phyloP scores from a whole-genome alignment of 495 filamentous ascomycete genomes.

The Echria macrotheca region DNA sequence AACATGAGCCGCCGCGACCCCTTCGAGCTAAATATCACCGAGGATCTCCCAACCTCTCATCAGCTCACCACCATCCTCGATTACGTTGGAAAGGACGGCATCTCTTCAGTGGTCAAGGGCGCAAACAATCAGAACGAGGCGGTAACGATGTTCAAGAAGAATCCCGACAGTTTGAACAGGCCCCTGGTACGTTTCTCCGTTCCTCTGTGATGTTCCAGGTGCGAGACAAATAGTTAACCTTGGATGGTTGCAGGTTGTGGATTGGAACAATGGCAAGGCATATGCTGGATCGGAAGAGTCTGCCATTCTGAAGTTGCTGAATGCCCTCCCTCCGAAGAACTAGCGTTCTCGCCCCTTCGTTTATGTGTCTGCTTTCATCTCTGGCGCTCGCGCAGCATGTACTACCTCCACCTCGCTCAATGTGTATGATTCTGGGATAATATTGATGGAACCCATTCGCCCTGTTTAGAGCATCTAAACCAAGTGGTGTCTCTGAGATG shows the following conservation, averaged over 20 bases:
- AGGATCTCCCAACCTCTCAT: constrained; percentile 70
- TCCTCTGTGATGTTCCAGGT: neutral
- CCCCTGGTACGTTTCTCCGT: constrained; percentile 56
- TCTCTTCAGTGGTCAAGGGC: constrained; percentile 59
- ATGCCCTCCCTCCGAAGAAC: constrained; percentile 48
- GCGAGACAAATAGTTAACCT: neutral
- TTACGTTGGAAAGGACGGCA: constrained; percentile 58
- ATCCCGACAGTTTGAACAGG: constrained; percentile 54
- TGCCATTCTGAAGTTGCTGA: constrained; percentile 75
- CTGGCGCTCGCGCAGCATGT: neutral
- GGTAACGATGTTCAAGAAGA: constrained; percentile 61
- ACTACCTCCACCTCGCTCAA: constrained; percentile 11
- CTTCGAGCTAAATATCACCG: constrained; percentile 84
- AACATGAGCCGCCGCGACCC: constrained; percentile 44
- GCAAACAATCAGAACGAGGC: constrained; percentile 70
- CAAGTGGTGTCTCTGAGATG: constrained; percentile 5
- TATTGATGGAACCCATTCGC: neutral
- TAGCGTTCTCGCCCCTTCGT: constrained; percentile 10
- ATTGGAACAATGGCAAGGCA: constrained; percentile 88
- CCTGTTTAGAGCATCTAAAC: neutral
- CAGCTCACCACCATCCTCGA: constrained; percentile 85
- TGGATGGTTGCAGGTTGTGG: constrained; percentile 57
- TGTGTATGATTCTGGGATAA: neutral
- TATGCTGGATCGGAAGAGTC: constrained; percentile 72
- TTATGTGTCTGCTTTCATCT: constrained; percentile 1